Base-by-base conservation (phyloP, 768 basidiomycete genomes). In the Boletus patriciae region DNA sequence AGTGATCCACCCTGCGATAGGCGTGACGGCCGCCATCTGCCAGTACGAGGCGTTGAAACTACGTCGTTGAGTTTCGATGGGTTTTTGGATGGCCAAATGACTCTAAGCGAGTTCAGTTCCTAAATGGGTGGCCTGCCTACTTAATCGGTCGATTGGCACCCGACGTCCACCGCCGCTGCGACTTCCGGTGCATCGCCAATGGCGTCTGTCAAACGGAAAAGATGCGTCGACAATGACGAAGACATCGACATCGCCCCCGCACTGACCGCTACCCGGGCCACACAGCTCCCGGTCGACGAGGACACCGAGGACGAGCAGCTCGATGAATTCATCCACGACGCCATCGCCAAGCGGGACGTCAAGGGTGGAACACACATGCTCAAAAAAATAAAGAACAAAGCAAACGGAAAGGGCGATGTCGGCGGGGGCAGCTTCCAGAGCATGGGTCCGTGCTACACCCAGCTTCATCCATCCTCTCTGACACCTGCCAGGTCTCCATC, bases 341-440 rank as follows among this genome's bases (percentile, higher is more conserved):
- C 88, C 47, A 89, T 92, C 54, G 72, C 80, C 8, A 91, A 86
- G 71, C 76, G 88, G 38, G 82, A 93, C 66, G 71, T 88, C 11
- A 90, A 90, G 69, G 80, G 79, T 41, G 93, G 92, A 1, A 89
- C 86, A 0, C 82, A 88, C 49, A 60, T 91, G 10, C 73, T 94
- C 50, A 95, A 92, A 69, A 88, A 85, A 64, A 78, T 83, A 13
- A 93, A 90, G 64, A 85, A 84, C 10, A 89, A 88, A 68, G 74
- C 76, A 19, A 91, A 88, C 66, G 74, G 73, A 3, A 92, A 90
- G 68, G 87, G 86, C 18, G 87, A 92, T 66, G 80, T 91, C 13
- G 94, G 94, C 33, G 94, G 94, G 31, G 94, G 94, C 19, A 96
- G 93, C 60, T 98, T 97, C 64, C 94, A 97, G 72, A 89, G 87